Conservation (phyloP, 768 basidiomycete species). For the Lentinula raphanica region DNA sequence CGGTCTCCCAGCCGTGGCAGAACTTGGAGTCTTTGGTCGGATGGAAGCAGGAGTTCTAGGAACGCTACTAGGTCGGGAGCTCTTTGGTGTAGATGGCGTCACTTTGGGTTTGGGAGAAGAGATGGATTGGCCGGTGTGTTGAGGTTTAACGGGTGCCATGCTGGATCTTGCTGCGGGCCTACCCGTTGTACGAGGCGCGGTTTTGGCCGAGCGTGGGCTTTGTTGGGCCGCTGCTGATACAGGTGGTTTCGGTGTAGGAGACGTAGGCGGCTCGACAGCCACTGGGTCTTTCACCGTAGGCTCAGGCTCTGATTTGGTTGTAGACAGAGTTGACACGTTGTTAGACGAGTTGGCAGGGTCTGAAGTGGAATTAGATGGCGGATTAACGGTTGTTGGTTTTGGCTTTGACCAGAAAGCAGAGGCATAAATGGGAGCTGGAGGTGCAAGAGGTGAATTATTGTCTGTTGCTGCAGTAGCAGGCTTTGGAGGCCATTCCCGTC, state of each 20-base stretch:
- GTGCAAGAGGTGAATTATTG: neutral
- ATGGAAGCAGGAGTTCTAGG: conserved; percentile 21
- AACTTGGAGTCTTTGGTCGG: conserved; percentile 30
- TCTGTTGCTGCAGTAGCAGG: conserved; percentile 8
- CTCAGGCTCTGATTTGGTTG: neutral
- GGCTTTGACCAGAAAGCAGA: conserved; percentile 5
- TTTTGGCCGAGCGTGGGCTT: neutral
- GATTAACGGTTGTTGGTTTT: conserved; percentile 3
- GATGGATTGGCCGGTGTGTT: conserved; percentile 37
- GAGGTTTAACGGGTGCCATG: conserved; percentile 18
- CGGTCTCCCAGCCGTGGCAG: conserved; percentile 18
- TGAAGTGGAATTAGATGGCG: conserved; percentile 19
- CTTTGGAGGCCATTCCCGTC: conserved; percentile 70
- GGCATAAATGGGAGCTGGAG: conserved; percentile 5
- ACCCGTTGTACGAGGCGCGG: neutral
- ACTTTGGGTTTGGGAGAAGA: conserved; percentile 15
- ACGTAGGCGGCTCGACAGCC: conserved; percentile 1
- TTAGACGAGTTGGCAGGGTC: too few relatives aligned
- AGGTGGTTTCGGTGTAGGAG: conserved; percentile 11
- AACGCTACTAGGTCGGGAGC: conserved; percentile 16
- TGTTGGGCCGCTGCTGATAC: neutral
- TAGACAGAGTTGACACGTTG: neutral
- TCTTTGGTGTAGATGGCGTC: conserved; percentile 10
- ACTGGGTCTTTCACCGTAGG: neutral
- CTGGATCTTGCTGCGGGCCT: conserved; percentile 12